Evolutionary conservation across 495 filamentous ascomycete species (phyloP), one percentile per base, ranked within the genome.

Genomic region (Penicillium fimorum): DNA sequence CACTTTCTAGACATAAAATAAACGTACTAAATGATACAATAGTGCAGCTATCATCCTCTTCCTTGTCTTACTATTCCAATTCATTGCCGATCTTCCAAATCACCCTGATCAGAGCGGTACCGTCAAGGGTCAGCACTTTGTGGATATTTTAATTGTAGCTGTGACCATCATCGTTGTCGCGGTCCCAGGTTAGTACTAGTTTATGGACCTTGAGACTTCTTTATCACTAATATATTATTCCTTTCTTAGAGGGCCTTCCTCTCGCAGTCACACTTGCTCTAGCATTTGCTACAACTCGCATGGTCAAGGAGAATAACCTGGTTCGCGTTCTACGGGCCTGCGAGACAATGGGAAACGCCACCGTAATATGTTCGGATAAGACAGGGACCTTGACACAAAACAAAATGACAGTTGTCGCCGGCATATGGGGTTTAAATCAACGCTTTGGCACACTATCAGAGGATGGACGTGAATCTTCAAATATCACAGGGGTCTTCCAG

Each of bases 311-410:
- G 66, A 84, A 86, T 61, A 88, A 88, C 50, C 73, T 88, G 13
- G 85, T 88, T 20, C 82, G 85, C 27, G 70, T 86, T 20, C 75
- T 88, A n/a, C 76, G 81, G 17, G 84, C 85, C 29, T 88, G 85
- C 64, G 85, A 88, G 56, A 87, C 85, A 24, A 88, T 88, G 85
- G 85, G 85, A 27, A 87, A 87, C 62, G 85, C 84, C 3, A 88
- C 85, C 0, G 83, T 84, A 0, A 79, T 88, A 25, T 88, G 85
- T 63, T 87, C 84, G 0, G 85, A 88, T 63, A 88, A 88, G 61
- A 88, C 85, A 9, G 85, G 85, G 22, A 88, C 85, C 15, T 62
- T 88, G n/a, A 88, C 85, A 2, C 82, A 87, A 62, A 88, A 88
- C 63, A 84, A 82, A 60, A 88, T 88, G 84, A n/a, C n/a, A n/a